phyloP scores from a whole-genome alignment of 768 basidiomycete genomes.

The Auriculariales sp. region DNA sequence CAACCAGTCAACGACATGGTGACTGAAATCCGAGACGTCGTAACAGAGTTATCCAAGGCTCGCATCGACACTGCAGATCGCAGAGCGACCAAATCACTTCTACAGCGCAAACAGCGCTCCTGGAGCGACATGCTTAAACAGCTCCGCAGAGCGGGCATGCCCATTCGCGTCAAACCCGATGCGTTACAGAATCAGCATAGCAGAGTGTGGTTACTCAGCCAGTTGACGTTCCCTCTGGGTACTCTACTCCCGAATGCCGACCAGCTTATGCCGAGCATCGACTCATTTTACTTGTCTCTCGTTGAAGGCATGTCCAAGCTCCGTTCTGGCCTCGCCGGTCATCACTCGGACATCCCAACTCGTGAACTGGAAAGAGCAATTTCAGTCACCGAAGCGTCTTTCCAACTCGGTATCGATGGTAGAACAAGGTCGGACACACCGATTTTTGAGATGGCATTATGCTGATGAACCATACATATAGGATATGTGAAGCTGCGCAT shows the following conservation, averaged over 20 bases:
- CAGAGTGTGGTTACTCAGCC: conserved; percentile 51
- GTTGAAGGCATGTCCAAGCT: conserved; percentile 51
- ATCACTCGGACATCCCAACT: conserved; percentile 75
- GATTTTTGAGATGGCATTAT: too few species aligned
- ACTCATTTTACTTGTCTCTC: conserved; percentile 52
- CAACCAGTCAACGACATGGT: conserved; percentile 38
- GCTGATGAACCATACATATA: too few species aligned
- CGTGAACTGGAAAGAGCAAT: conserved; percentile 73
- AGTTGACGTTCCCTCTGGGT: conserved; percentile 24
- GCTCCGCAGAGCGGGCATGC: conserved; percentile 63
- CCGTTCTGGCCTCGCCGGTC: conserved; percentile 42
- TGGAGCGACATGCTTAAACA: conserved; percentile 87
- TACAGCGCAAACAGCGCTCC: conserved; percentile 75
- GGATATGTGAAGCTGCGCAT: too few species aligned
- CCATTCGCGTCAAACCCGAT: conserved; percentile 57
- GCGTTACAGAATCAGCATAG: conserved; percentile 40
- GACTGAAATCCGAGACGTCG: conserved; percentile 45
- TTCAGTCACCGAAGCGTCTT: conserved; percentile 64
- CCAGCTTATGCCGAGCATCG: conserved; percentile 22
- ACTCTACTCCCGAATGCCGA: conserved; percentile 12
- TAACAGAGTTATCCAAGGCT: conserved; percentile 29
- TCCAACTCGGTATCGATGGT: conserved; percentile 47
- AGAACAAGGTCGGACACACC: conserved; percentile 55
- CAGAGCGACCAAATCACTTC: conserved; percentile 49
- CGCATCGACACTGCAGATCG: conserved; percentile 25